Conservation (phyloP, 2,329 filamentous ascomycete species). For the Didymosphaeria variabile region DNA sequence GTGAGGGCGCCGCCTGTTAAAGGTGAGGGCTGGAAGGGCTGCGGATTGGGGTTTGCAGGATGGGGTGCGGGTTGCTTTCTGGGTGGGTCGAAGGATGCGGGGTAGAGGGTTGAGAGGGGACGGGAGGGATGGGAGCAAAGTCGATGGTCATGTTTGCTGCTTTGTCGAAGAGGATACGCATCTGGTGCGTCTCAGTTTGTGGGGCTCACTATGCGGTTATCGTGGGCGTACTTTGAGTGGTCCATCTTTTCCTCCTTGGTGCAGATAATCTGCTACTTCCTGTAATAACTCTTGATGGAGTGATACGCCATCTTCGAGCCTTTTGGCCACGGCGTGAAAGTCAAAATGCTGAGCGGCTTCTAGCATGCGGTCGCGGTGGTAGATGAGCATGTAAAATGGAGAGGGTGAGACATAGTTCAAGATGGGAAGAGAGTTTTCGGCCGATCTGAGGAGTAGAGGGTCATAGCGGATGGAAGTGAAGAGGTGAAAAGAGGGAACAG, state of each 20-base stretch:
- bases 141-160: slow-evolving; percentile 49
- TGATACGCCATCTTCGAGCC: slow-evolving; percentile 45
- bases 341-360: slow-evolving; percentile 62
- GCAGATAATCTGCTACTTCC: slow-evolving; percentile 41
- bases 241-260: slow-evolving; percentile 31
- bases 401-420: slow-evolving; percentile 63
- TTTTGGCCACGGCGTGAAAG: slow-evolving; percentile 52
- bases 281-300: slow-evolving; percentile 43
- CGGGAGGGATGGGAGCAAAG: slow-evolving; percentile 48
- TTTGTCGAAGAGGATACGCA: slow-evolving; percentile 65
- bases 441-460: slow-evolving; percentile 43
- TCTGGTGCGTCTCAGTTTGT: slow-evolving; percentile 34
- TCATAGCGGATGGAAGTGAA: slow-evolving; percentile 53
- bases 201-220: background rate
- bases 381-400: slow-evolving; percentile 80
- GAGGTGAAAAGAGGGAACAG: slow-evolving; percentile 43
- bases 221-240: slow-evolving; percentile 36
- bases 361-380: slow-evolving; percentile 82
- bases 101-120: slow-evolving; percentile 66
- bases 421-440: slow-evolving; percentile 56
- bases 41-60: slow-evolving; percentile 33
- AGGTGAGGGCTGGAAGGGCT: slow-evolving; percentile 43
- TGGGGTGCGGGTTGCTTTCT: slow-evolving; percentile 26
- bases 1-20: slow-evolving; percentile 47
- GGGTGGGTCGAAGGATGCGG: slow-evolving; percentile 62